Percentiles rank a stretch among this genome's conserved stretches.
Evolutionary conservation across 2,329 filamentous ascomycete species (phyloP).

Genomic region (Emergomyces africanus): DNA sequence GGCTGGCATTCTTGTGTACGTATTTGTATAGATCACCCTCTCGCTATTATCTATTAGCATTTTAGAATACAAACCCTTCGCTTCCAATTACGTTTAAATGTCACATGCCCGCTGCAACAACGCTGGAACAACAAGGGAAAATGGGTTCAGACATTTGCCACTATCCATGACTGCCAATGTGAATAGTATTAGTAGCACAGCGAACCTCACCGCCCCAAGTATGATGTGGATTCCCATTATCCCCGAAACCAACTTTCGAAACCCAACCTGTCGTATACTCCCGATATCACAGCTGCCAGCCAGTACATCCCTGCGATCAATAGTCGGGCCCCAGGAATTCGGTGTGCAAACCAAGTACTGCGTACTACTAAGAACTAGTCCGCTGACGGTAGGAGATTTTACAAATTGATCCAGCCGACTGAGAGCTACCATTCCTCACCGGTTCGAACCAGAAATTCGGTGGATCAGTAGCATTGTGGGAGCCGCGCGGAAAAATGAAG

Average conservation of each 20-base stretch:
- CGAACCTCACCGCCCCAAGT: slow-evolving; percentile 13
- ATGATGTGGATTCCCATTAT: slow-evolving; percentile 15
- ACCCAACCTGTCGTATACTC: slow-evolving; percentile 8
- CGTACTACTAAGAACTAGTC: slow-evolving; percentile 8
- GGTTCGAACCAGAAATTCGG: neutral
- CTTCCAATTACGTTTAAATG: neutral
- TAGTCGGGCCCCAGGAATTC: slow-evolving; percentile 13
- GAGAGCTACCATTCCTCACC: slow-evolving; percentile 1
- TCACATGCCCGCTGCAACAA: neutral
- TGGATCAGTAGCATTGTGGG: neutral
- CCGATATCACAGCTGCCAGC: slow-evolving; percentile 4
- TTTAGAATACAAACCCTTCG: neutral
- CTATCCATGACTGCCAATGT: slow-evolving; percentile 6
- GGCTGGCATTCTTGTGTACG: neutral
- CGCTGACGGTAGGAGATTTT: slow-evolving; percentile 8
- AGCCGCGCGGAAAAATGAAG: slow-evolving; percentile 4
- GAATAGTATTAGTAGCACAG: slow-evolving; percentile 13
- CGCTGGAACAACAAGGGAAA: neutral
- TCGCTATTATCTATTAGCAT: neutral
- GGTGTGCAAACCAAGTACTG: slow-evolving; percentile 10
- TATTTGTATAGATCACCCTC: neutral
- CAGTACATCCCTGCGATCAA: slow-evolving; percentile 12
- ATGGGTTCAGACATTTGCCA: neutral
- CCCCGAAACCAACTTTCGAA: slow-evolving; percentile 11
- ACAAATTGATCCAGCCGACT: slow-evolving; percentile 5